Evolutionary conservation across 768 basidiomycete species (phyloP).

Genomic region (Lepiota subincarnata): DNA sequence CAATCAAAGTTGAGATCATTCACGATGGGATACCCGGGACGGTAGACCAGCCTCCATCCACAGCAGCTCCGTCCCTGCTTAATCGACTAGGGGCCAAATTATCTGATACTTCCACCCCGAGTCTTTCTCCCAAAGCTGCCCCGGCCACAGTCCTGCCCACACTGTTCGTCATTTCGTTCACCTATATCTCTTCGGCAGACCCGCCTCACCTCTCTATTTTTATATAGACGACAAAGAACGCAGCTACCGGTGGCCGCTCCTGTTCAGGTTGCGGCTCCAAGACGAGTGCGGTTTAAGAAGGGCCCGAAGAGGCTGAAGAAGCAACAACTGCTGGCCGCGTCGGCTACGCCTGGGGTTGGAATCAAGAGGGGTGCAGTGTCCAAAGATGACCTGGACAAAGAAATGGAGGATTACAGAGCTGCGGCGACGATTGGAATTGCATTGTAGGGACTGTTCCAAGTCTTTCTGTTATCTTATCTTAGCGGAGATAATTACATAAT

Average conservation of each 20-base stretch:
- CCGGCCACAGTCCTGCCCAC: slow-evolving; percentile 4
- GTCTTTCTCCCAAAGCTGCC: not conserved
- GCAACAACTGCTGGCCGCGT: slow-evolving; percentile 6
- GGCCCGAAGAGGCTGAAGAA: slow-evolving; percentile 75
- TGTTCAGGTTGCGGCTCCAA: slow-evolving; percentile 27
- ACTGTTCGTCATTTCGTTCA: slow-evolving; percentile 2
- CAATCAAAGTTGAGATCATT: slow-evolving; percentile 63
- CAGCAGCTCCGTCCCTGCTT: slow-evolving; percentile 1
- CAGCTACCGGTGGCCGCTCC: slow-evolving; percentile 12
- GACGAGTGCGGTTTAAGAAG: slow-evolving; percentile 55
- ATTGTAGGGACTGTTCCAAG: slow-evolving; percentile 3
- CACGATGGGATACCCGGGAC: slow-evolving; percentile 34
- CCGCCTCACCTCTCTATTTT: not conserved
- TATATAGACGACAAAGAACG: slow-evolving; percentile 10
- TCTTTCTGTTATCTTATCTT: slow-evolving; percentile 6
- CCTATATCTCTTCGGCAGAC: not conserved
- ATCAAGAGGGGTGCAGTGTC: slow-evolving; percentile 26
- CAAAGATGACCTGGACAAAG: slow-evolving; percentile 61
- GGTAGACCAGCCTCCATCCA: slow-evolving; percentile 14
- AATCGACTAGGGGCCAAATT: slow-evolving; percentile 13
- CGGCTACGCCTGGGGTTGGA: not conserved
- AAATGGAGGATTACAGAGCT: slow-evolving; percentile 79
- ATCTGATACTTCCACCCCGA: slow-evolving; percentile 1
- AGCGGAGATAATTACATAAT: slow-evolving; percentile 3
- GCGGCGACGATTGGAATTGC: slow-evolving; percentile 19